These are phyloP conservation scores for Heliocybe sulcata DNA, from an alignment of 1,284 basidiomycete species.

Conservation along the genomic window DNA sequence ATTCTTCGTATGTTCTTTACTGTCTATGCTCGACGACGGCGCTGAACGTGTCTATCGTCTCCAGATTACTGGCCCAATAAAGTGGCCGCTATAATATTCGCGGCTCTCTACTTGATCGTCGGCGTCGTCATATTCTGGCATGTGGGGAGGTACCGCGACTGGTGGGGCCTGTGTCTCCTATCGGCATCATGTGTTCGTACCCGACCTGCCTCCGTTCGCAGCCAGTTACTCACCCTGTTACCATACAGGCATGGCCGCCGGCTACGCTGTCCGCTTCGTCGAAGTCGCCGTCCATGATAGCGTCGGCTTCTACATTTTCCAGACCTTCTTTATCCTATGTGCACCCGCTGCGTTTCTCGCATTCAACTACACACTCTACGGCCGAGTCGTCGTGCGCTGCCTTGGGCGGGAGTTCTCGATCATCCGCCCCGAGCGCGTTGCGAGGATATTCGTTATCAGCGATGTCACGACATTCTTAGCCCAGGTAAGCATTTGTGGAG, in stretches of 20 bases:
- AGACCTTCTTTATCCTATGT: slow-evolving; percentile 4
- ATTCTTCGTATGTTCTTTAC: too few species aligned
- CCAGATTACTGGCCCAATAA: too few species aligned
- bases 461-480: slow-evolving; percentile 6
- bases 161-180: slow-evolving; percentile 12
- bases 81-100: too few species aligned
- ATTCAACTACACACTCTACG: slow-evolving; percentile 8
- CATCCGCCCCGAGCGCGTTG: slow-evolving; percentile 3
- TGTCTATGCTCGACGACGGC: too few species aligned
- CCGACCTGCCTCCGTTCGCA: background rate
- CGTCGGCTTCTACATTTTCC: slow-evolving; percentile 2
- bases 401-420: slow-evolving; percentile 2
- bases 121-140: too few species aligned
- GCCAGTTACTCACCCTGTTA: background rate
- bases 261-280: background rate
- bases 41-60: too few species aligned
- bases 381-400: background rate
- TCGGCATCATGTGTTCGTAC: slow-evolving; percentile 6
- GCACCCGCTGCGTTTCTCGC: slow-evolving; percentile 7
- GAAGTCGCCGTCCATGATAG: background rate
- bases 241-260: background rate
- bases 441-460: slow-evolving; percentile 5
- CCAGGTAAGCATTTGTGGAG: background rate
- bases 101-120: too few species aligned
- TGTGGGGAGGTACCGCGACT: slow-evolving; percentile 6